Conservation (phyloP, 1,284 basidiomycete genomes). For the Crocinoboletus sp. region DNA sequence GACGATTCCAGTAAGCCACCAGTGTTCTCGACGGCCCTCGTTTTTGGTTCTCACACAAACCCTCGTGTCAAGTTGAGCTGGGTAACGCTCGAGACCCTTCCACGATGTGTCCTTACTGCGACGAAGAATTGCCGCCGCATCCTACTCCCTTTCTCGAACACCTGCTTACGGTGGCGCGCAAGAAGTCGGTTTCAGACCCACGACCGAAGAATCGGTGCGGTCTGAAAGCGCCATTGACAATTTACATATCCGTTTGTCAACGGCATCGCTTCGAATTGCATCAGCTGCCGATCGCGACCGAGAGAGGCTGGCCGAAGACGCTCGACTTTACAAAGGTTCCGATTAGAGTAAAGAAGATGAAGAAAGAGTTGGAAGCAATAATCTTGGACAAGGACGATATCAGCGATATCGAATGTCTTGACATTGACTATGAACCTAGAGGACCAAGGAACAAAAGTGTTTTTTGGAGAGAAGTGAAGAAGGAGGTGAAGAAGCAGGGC, state of each 20-base stretch:
- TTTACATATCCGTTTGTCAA: conserved; percentile 66
- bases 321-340: conserved; percentile 61
- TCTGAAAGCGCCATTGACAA: conserved; percentile 55
- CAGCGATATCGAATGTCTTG: conserved; percentile 25
- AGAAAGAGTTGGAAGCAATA: conserved; percentile 42
- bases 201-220: conserved; percentile 67
- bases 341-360: conserved; percentile 48
- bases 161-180: conserved; percentile 48
- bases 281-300: conserved; percentile 62
- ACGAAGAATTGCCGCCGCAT: conserved; percentile 55
- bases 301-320: conserved; percentile 66
- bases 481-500: conserved; percentile 58
- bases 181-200: conserved; percentile 53
- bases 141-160: conserved; percentile 56
- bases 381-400: conserved; percentile 42
- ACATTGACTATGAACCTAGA: conserved; percentile 9
- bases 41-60: conserved; percentile 7
- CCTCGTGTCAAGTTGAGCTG: conserved; percentile 17
- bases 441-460: conserved; percentile 47
- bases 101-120: conserved; percentile 74
- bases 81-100: conserved; percentile 49
- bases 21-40: neutral
- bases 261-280: conserved; percentile 70
- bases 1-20: conserved; percentile 27
- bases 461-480: conserved; percentile 65